Conservation (phyloP, 345 rosid species). For the Passiflora organensis region DNA sequence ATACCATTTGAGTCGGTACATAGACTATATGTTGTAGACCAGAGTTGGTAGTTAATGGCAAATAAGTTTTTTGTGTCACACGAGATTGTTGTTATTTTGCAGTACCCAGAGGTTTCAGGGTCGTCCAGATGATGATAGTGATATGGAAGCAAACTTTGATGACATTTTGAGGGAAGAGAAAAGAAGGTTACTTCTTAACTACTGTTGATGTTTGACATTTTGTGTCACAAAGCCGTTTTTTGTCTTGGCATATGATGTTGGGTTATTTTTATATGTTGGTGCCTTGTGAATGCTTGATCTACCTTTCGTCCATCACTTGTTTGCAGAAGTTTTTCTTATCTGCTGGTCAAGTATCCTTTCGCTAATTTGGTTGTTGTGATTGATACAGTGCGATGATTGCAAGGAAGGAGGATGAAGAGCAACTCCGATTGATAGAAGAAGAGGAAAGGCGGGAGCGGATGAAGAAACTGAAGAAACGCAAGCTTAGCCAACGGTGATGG, state of each 20-base stretch:
- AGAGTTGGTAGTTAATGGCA: too few relatives aligned
- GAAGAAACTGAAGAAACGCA: conserved; percentile 47
- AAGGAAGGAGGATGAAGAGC: conserved; percentile 61
- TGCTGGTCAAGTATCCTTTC: too few relatives aligned
- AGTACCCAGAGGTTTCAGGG: conserved; percentile 32
- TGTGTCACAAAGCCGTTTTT: too few relatives aligned
- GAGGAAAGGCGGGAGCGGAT: conserved; percentile 58
- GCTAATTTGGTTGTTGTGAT: not conserved
- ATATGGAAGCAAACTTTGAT: conserved; percentile 85
- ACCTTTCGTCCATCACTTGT: too few relatives aligned
- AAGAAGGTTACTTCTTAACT: conserved; percentile 60
- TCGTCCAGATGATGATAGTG: conserved; percentile 53
- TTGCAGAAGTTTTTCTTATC: too few relatives aligned
- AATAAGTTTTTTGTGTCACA: not conserved
- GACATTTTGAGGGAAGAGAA: conserved; percentile 74
- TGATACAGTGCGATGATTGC: conserved; percentile 61
- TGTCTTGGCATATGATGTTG: too few relatives aligned
- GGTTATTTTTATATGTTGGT: too few relatives aligned
- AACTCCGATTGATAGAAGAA: conserved; percentile 47
- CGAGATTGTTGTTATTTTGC: conserved; percentile 16
- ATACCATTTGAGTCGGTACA: too few relatives aligned
- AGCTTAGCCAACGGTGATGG: conserved; percentile 29
- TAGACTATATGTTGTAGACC: too few relatives aligned
- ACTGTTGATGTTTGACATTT: too few relatives aligned
- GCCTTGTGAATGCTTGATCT: too few relatives aligned